These are phyloP conservation scores for Anthracocystis setariae DNA, from an alignment of 1,284 basidiomycete genomes.

Conservation along the genomic window DNA sequence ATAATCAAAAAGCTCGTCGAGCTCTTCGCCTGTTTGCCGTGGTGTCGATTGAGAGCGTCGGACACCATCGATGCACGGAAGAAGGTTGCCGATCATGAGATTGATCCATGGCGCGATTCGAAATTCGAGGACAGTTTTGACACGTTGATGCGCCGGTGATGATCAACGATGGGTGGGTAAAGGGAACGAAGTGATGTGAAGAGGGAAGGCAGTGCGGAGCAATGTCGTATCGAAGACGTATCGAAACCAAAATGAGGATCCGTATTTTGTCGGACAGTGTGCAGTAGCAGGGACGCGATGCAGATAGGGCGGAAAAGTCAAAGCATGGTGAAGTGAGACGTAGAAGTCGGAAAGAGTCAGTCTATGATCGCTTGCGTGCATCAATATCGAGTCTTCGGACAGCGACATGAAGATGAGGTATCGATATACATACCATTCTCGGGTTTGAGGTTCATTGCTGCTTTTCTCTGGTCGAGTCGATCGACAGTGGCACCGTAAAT, in stretches of 20 bases:
- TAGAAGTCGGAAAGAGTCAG: background rate
- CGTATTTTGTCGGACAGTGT: background rate
- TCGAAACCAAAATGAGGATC: background rate
- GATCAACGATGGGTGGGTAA: no score
- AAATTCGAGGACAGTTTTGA: no score
- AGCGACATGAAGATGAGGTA: background rate
- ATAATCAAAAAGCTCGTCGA: conserved; percentile 44
- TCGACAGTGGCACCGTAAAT: background rate
- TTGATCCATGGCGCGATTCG: background rate
- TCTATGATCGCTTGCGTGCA: background rate
- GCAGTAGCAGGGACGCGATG: background rate
- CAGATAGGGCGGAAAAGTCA: background rate
- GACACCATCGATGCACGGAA: background rate
- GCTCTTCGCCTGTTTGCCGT: conserved; percentile 21
- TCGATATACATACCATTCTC: conserved; percentile 22
- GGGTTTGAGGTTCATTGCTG: conserved; percentile 19
- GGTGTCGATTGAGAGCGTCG: background rate
- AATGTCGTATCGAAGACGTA: background rate
- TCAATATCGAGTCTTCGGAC: background rate
- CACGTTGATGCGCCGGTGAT: no score
- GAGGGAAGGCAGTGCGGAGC: background rate
- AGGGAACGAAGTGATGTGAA: no score
- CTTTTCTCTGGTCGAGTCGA: background rate
- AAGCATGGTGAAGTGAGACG: background rate
- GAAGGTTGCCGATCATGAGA: background rate